Conservation (phyloP, 2,329 filamentous ascomycete species). For the Hysterium pulicare region DNA sequence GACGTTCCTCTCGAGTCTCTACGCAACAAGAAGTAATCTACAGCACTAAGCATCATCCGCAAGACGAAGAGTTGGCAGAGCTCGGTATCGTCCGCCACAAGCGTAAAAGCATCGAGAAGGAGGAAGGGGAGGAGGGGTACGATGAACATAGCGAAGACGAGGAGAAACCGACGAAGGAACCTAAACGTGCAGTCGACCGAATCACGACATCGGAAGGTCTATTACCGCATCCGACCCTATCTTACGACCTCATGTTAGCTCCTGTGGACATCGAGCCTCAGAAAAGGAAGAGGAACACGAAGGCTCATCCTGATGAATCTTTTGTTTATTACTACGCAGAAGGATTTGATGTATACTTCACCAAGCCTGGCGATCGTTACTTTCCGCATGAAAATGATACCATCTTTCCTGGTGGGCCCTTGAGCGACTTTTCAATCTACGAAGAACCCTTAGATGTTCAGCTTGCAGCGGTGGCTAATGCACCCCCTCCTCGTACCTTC, state of each 20-base stretch:
- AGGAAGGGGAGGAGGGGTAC: not conserved
- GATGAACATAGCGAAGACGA: not conserved
- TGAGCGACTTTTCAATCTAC: not conserved
- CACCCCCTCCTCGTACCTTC: not conserved
- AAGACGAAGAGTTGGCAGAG: not conserved
- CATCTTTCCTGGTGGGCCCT: not conserved
- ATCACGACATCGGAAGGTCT: not conserved
- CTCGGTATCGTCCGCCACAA: not conserved
- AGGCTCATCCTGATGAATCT: not conserved
- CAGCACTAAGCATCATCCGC: not conserved
- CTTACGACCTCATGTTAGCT: not conserved
- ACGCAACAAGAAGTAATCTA: not conserved
- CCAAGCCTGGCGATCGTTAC: not conserved
- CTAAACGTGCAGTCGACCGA: not conserved
- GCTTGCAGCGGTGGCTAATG: not conserved
- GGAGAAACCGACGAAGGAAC: not conserved
- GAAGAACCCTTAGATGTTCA: constrained; percentile 1
- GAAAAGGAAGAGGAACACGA: no score
- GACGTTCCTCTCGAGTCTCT: constrained; percentile 1
- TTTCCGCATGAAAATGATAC: constrained; percentile 1
- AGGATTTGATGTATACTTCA: constrained; percentile 1
- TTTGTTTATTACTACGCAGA: not conserved
- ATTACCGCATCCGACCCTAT: not conserved
- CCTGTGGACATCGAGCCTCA: no score
- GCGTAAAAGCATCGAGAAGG: not conserved